Evolutionary conservation across 2,329 filamentous ascomycete genomes (phyloP).

Genomic region (Colletotrichum chrysophilum): DNA sequence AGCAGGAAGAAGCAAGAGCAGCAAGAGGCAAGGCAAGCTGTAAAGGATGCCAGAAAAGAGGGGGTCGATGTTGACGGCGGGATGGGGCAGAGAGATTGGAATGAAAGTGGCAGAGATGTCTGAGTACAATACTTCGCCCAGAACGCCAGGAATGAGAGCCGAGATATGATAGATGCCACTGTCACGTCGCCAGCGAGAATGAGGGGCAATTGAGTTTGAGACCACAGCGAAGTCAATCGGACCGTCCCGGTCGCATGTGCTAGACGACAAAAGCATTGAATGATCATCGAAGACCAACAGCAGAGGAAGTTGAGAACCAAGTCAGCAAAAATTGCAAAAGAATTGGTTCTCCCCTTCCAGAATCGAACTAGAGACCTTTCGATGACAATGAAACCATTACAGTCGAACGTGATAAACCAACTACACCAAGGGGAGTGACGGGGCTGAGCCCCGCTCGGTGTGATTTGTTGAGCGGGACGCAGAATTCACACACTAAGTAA

Average conservation of each 20-base stretch:
- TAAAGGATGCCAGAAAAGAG: constrained; percentile 20
- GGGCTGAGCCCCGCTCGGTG: constrained; percentile 2
- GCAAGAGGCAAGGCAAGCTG: constrained; percentile 22
- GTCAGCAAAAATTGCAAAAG: background rate
- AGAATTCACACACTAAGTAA: background rate
- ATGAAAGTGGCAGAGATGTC: constrained; percentile 8
- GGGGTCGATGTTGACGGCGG: constrained; percentile 26
- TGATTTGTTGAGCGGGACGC: fast-evolving
- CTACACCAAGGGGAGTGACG: constrained; percentile 14
- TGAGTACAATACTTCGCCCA: background rate
- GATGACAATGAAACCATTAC: constrained; percentile 1
- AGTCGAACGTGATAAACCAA: constrained; percentile 11
- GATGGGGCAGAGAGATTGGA: background rate
- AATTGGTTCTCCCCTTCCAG: constrained; percentile 10
- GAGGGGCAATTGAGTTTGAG: background rate
- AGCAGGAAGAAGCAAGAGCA: constrained; percentile 28
- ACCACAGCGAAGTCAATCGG: background rate
- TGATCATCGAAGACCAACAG: background rate
- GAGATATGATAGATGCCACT: background rate
- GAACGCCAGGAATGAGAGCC: background rate
- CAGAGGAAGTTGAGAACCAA: fast-evolving
- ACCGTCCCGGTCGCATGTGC: background rate
- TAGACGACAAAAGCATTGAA: background rate
- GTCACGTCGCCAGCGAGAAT: background rate
- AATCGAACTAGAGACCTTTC: constrained; percentile 22